Percentiles rank a stretch among this genome's conserved stretches.
phyloP scores from a whole-genome alignment of 1,284 basidiomycete species.

The Boletus mariae region DNA sequence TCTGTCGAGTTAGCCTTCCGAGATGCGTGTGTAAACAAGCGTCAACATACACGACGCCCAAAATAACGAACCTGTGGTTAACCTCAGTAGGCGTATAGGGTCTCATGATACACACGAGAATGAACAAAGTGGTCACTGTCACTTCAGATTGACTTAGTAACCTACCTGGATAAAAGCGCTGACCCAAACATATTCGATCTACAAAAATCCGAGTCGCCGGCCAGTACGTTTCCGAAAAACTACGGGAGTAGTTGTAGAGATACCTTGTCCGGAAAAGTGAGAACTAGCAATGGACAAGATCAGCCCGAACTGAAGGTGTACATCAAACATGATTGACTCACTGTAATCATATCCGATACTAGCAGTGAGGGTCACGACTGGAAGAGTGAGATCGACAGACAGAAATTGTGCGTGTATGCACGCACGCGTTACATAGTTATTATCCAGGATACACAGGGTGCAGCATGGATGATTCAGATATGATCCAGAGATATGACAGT shows the following conservation, averaged over 20 bases:
- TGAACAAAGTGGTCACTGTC: no score
- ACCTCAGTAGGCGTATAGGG: no score
- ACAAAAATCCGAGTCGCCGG: background rate
- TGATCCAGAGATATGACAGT: background rate
- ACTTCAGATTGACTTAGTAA: no score
- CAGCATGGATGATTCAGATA: background rate
- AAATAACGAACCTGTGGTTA: no score
- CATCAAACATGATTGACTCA: background rate
- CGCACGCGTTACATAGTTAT: slow-evolving; percentile 4
- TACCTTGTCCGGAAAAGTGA: background rate
- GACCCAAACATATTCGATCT: slow-evolving; percentile 1
- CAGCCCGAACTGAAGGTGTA: background rate
- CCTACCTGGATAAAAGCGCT: background rate
- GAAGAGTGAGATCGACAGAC: background rate
- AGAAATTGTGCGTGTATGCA: background rate
- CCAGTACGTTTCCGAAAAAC: background rate
- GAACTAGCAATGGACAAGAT: background rate
- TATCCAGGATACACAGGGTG: background rate
- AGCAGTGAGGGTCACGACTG: background rate
- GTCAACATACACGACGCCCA: no score
- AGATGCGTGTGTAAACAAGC: no score
- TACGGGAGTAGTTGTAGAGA: no score
- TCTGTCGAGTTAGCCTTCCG: no score
- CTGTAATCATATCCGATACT: background rate
- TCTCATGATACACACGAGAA: no score